A percentile compares a stretch with the other conserved stretches of the same genome.
Evolutionary conservation across 1,284 basidiomycete species (phyloP).

Genomic region (Marasmius sp.): DNA sequence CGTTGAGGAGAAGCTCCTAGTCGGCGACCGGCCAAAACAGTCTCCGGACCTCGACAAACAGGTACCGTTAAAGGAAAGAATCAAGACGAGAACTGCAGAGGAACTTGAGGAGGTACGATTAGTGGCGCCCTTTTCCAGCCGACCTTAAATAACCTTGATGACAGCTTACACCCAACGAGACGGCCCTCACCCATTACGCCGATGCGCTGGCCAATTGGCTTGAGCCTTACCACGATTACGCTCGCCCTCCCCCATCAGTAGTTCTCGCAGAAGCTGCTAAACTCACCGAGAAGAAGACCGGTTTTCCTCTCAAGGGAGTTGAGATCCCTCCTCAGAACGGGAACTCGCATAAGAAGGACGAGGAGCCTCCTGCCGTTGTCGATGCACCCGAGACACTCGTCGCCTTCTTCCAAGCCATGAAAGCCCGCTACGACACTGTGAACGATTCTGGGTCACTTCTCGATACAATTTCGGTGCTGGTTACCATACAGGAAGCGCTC

Average conservation of each 20-base stretch:
- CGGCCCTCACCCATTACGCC: constrained; percentile 55
- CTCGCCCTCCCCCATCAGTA: constrained; percentile 63
- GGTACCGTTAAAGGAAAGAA: constrained; percentile 55
- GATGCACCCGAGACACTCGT: constrained; percentile 57
- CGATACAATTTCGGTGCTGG: constrained; percentile 67
- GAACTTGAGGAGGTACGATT: constrained; percentile 54
- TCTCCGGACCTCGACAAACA: constrained; percentile 49
- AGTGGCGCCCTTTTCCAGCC: background rate
- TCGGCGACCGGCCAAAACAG: constrained; percentile 75
- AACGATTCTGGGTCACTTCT: constrained; percentile 37
- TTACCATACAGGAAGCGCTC: constrained; percentile 75
- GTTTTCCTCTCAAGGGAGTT: constrained; percentile 62
- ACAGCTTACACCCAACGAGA: constrained; percentile 67
- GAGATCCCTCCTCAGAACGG: constrained; percentile 37
- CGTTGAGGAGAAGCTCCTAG: constrained; percentile 74
- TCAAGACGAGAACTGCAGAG: constrained; percentile 47
- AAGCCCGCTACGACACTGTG: constrained; percentile 48
- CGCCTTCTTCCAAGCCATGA: constrained; percentile 69
- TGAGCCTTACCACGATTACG: constrained; percentile 69
- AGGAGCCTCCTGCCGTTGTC: constrained; percentile 59
- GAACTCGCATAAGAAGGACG: constrained; percentile 59
- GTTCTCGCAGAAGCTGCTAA: constrained; percentile 74
- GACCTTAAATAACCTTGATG: constrained; percentile 5
- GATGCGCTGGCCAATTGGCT: constrained; percentile 69
- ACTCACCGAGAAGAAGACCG: constrained; percentile 66